Conservation (phyloP, 148 eudicot species). For the Camellia sinensis region DNA sequence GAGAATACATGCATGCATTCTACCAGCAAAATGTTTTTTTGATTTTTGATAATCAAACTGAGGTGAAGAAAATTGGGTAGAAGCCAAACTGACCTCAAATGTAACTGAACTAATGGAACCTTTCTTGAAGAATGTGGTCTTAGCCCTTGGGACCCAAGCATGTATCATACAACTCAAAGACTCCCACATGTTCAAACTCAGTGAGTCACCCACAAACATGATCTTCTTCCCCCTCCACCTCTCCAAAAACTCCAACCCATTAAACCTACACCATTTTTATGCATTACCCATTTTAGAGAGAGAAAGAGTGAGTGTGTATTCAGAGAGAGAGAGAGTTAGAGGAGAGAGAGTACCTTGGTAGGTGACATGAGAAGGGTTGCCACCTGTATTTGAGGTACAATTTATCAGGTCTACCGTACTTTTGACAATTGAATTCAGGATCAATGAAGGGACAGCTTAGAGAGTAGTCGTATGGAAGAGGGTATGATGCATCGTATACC, state of each 20-base stretch:
- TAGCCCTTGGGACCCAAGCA: slow-evolving; percentile 67
- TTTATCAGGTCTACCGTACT: slow-evolving; percentile 66
- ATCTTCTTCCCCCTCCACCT: slow-evolving; percentile 80
- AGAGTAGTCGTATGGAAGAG: slow-evolving; percentile 58
- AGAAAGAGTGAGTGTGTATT: neutral
- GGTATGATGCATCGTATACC: slow-evolving; percentile 80
- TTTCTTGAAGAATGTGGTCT: slow-evolving; percentile 33
- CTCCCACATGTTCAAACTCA: slow-evolving; percentile 75
- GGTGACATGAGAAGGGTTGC: slow-evolving; percentile 72
- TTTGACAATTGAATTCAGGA: slow-evolving; percentile 68
- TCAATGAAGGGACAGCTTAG: slow-evolving; percentile 67
- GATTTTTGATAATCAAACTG: too few species aligned
- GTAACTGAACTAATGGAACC: slow-evolving; percentile 47
- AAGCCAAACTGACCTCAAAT: slow-evolving; percentile 46
- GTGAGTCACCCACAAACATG: slow-evolving; percentile 89
- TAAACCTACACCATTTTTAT: slow-evolving; percentile 47
- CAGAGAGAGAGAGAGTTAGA: neutral
- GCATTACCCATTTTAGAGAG: slow-evolving; percentile 2
- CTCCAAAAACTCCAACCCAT: slow-evolving; percentile 66
- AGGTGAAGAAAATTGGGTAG: neutral
- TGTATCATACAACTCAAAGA: slow-evolving; percentile 77
- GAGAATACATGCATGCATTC: slow-evolving; percentile 9
- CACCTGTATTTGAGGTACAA: slow-evolving; percentile 70
- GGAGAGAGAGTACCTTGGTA: slow-evolving; percentile 54
- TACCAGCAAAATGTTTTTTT: neutral